Evolutionary conservation across 2,329 filamentous ascomycete species (phyloP).

Genomic region (Penicillium fuscoglaucum): DNA sequence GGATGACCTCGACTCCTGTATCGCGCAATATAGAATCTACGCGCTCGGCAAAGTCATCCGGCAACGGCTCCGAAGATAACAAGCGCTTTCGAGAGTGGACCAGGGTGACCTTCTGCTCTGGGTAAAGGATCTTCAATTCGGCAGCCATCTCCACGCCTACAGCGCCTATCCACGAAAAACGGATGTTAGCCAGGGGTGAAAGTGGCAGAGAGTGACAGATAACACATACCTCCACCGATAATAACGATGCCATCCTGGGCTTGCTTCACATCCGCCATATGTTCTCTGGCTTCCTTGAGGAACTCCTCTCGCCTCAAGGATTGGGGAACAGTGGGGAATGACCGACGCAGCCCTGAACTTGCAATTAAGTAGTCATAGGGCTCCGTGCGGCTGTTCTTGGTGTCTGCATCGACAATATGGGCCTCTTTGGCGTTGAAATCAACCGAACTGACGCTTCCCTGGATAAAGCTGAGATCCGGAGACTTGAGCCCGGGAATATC

Average conservation of each 20-base stretch:
- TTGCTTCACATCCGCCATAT: constrained; percentile 43
- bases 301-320: constrained; percentile 44
- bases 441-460: constrained; percentile 63
- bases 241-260: constrained; percentile 59
- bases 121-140: constrained; percentile 69
- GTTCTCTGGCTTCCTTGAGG: constrained; percentile 26
- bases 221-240: constrained; percentile 63
- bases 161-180: constrained; percentile 52
- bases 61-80: constrained; percentile 71
- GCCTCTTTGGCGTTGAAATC: constrained; percentile 62
- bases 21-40: constrained; percentile 61
- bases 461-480: constrained; percentile 63
- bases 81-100: constrained; percentile 71
- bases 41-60: constrained; percentile 64
- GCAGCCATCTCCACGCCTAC: constrained; percentile 81
- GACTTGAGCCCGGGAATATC: constrained; percentile 67
- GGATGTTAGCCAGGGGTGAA: background rate
- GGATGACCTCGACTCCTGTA: constrained; percentile 54
- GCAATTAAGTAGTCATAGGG: constrained; percentile 75
- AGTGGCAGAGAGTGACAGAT: background rate
- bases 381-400: constrained; percentile 42
- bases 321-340: constrained; percentile 72
- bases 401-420: constrained; percentile 53
- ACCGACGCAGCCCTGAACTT: constrained; percentile 67
- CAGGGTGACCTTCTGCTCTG: constrained; percentile 66